A percentile compares a stretch with the other conserved stretches of the same genome.
Conservation (phyloP, 805 yeast genomes). For the Ogataea ganodermae region DNA sequence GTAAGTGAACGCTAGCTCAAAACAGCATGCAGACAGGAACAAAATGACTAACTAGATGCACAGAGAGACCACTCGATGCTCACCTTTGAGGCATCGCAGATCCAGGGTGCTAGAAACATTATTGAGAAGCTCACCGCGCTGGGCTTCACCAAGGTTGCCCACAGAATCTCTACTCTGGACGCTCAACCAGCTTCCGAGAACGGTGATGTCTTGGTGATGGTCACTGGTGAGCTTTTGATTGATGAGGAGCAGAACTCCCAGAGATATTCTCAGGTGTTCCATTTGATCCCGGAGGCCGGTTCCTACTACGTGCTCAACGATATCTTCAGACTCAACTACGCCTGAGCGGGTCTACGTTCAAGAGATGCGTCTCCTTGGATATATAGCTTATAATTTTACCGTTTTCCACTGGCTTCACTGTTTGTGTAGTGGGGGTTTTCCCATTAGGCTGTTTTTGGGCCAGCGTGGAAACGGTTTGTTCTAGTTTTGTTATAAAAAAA, state of each 20-base stretch:
- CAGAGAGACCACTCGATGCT: slow-evolving; percentile 94
- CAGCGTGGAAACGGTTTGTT: no score
- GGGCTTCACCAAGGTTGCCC: slow-evolving; percentile 91
- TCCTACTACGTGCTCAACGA: slow-evolving; percentile 96
- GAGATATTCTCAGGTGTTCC: slow-evolving; percentile 97
- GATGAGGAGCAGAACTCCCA: slow-evolving; percentile 96
- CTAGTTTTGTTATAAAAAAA: not conserved
- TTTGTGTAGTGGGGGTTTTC: no score
- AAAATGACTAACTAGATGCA: no score
- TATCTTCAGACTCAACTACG: slow-evolving; percentile 92
- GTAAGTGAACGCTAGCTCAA: slow-evolving; percentile 44
- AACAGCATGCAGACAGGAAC: no score
- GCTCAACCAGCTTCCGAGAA: slow-evolving; percentile 96
- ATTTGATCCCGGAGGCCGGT: slow-evolving; percentile 87
- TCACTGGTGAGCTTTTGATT: slow-evolving; percentile 89
- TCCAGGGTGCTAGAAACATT: slow-evolving; percentile 91
- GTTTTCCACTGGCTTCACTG: no score
- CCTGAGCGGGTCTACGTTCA: slow-evolving; percentile 34
- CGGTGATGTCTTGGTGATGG: slow-evolving; percentile 95
- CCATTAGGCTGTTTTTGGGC: no score
- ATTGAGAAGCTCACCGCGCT: slow-evolving; percentile 87
- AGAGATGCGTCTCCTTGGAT: not conserved
- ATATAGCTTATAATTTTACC: slow-evolving; percentile 2
- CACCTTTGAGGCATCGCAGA: slow-evolving; percentile 91
- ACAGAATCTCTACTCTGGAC: slow-evolving; percentile 91